Percentiles rank a stretch among this genome's conserved stretches.
Conservation (phyloP, 345 rosid genomes). For the Passiflora organensis region DNA sequence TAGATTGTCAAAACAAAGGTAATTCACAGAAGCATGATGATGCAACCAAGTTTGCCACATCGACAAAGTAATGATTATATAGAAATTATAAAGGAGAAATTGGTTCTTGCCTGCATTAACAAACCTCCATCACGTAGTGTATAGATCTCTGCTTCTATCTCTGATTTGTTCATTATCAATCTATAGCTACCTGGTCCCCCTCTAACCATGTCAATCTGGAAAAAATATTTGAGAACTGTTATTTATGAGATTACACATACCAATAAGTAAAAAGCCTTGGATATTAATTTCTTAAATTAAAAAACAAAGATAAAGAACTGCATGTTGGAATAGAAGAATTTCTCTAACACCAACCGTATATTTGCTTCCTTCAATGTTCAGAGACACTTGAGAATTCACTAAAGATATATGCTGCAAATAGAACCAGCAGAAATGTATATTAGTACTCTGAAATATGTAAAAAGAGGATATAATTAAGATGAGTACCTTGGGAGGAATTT, state of each 20-base stretch:
- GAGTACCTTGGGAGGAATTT: slow-evolving; percentile 97
- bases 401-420: slow-evolving; percentile 88
- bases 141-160: slow-evolving; percentile 94
- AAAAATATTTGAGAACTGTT: slow-evolving; percentile 13
- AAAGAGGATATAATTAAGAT: background rate
- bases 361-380: slow-evolving; percentile 99
- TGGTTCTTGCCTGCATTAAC: slow-evolving; percentile 83
- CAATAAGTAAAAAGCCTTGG: slow-evolving; percentile 4
- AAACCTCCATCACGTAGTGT: slow-evolving; percentile 98
- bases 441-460: slow-evolving; percentile 4
- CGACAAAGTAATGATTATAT: too few species aligned
- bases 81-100: background rate
- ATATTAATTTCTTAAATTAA: background rate
- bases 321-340: background rate
- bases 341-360: slow-evolving; percentile 51
- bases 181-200: slow-evolving; percentile 94
- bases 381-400: slow-evolving; percentile 88
- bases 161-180: slow-evolving; percentile 81
- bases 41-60: too few species aligned
- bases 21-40: too few species aligned
- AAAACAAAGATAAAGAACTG: background rate
- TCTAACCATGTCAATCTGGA: slow-evolving; percentile 86
- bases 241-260: slow-evolving; percentile 4
- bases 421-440: slow-evolving; percentile 14
- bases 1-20: too few species aligned